phyloP scores from a whole-genome alignment of 148 eudicot genomes.

The Dysphania ambrosioides region DNA sequence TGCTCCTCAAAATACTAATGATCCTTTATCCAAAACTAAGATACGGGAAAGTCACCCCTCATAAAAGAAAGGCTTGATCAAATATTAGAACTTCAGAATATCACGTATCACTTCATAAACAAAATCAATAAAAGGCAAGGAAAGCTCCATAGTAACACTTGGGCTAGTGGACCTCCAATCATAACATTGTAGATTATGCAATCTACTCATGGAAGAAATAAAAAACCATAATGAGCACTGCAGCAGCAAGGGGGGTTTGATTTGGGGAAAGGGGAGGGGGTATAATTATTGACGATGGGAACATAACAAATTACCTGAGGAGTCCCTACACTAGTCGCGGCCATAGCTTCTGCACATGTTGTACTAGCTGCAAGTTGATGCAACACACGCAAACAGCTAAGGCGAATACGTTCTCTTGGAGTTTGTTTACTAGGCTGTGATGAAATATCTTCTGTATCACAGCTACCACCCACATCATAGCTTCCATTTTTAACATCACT shows the following conservation, averaged over 20 bases:
- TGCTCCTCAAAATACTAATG: no score
- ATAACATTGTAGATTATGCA: not conserved
- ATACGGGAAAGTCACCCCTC: not conserved
- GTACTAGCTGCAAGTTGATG: conserved; percentile 99
- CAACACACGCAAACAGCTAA: conserved; percentile 92
- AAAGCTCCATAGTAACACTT: not conserved
- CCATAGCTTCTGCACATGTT: conserved; percentile 99
- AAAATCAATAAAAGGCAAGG: not conserved
- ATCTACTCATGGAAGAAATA: not conserved
- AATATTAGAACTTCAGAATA: no score
- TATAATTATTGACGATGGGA: not conserved
- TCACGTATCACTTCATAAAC: no score
- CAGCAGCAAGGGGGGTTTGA: not conserved
- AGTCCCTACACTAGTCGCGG: conserved; percentile 96
- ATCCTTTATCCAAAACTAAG: no score
- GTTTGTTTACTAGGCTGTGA: conserved; percentile 56
- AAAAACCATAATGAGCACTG: not conserved
- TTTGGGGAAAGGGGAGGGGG: not conserved
- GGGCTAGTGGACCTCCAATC: no score
- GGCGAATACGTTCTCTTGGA: conserved; percentile 93
- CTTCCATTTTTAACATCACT: conserved; percentile 45
- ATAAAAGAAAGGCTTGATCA: not conserved
- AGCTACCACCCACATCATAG: conserved; percentile 32
- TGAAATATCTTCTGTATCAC: conserved; percentile 55
- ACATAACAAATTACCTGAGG: conserved; percentile 60